These are phyloP conservation scores for Leishmania martiniquensis DNA, from an alignment of 208 protist species.

Conservation along the genomic window DNA sequence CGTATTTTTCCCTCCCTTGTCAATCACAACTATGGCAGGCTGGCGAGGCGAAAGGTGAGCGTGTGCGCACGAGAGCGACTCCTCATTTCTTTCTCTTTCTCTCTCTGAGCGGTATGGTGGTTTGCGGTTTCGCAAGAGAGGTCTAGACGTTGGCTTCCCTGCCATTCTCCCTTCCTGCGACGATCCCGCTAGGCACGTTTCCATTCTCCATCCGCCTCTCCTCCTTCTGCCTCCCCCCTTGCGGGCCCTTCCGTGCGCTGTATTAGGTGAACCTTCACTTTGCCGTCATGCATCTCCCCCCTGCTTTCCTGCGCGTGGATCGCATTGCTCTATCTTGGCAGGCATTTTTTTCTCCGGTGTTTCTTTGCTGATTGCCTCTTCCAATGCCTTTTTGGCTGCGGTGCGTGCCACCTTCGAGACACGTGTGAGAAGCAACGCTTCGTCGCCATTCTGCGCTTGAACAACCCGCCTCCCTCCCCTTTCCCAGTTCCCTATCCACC, in stretches of 20 bases:
- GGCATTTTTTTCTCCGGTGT: not conserved
- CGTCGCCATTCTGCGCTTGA: not conserved
- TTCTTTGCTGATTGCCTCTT: not conserved
- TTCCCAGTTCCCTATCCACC: not conserved
- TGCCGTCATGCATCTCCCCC: not conserved
- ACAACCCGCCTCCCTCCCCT: not conserved
- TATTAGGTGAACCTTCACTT: not conserved
- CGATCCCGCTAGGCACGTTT: not conserved
- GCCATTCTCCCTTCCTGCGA: not conserved
- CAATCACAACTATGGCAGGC: not conserved
- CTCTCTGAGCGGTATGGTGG: not conserved
- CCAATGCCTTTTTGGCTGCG: not conserved
- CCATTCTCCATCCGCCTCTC: not conserved
- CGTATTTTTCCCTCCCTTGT: not conserved
- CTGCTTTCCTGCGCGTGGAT: not conserved
- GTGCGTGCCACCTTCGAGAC: not conserved
- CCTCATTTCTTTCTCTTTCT: not conserved
- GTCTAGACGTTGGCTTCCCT: not conserved
- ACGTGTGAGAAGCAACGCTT: not conserved
- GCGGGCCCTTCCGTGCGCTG: not conserved
- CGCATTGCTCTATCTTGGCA: slow-evolving; percentile 7
- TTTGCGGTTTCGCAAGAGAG: not conserved
- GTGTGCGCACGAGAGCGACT: not conserved
- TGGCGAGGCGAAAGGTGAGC: not conserved
- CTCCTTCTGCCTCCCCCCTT: not conserved